Base-by-base conservation (phyloP, 106 monocot species). In the Dendrobium officinale region DNA sequence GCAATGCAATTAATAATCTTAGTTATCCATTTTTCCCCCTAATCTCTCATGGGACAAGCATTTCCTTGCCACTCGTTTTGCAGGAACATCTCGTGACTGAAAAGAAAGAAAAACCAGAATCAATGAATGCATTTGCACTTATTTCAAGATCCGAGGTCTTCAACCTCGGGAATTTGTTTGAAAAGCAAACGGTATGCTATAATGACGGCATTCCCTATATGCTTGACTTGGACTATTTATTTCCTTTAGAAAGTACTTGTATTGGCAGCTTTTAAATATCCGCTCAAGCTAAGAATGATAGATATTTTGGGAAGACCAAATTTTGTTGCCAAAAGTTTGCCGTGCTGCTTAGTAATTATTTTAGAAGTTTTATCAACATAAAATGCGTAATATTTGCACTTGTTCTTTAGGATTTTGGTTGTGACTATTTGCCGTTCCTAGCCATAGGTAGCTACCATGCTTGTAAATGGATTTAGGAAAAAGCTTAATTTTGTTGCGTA, bases 121-220 rank as follows among this genome's bases (percentile, higher is more conserved):
- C 96, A 5, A 87, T 96, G 91, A 96, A 96, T 89, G 96, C 93
- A 9, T 96, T 96, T 87, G 88, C 85, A 48, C 93, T 96, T 70
- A 96, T 96, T 75, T 93, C 96, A 80, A 84, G 82, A 68, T 93
- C 92, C 43, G 86, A 92, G 67, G 88, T 90, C 44, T 92, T 96
- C 75, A 93, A 96, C 56, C 90, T 96, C 9, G 93, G 93, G 79
- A 96, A 90, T 75, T 85, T 96, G 75, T 96, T 96, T 81, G 96
- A 92, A 81, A 86, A 88, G 56, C 87, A 91, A 61, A 80, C 55
- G 90, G 96, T 95, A 87, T 42, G 85, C 81, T 70, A 29, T 45
- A 44, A 72, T 72, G 4, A 72, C 9, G 29, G 5, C 7, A 72
- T 64, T 64, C 0, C n/a, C 64, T 67, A 55, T 15, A 44, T 61